A percentile compares a stretch with the other conserved stretches of the same genome.
phyloP scores from a whole-genome alignment of 495 filamentous ascomycete species.

The Daldinia bambusicola region DNA sequence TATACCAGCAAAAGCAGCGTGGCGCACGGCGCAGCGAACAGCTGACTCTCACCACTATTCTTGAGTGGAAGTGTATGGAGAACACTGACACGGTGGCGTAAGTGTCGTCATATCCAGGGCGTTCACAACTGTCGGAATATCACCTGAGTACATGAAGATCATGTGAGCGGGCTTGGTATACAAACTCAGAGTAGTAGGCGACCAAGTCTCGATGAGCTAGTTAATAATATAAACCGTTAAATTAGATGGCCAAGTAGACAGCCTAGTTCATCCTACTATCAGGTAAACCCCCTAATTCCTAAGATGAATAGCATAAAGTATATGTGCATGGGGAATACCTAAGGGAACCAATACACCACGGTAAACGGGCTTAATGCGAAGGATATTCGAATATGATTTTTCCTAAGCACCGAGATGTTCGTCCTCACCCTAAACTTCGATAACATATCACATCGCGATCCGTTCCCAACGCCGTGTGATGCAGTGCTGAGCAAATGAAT shows the following conservation, averaged over 20 bases:
- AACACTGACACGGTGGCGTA: no score
- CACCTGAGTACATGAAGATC: no score
- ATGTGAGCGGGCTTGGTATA: no score
- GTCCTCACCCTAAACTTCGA: not conserved
- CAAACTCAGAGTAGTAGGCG: no score
- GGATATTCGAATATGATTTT: not conserved
- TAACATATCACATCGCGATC: constrained; percentile 5
- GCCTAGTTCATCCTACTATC: not conserved
- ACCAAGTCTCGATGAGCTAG: not conserved
- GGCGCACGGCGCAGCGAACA: not conserved
- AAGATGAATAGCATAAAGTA: not conserved
- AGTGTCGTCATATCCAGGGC: no score
- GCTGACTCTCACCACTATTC: no score
- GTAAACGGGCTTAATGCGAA: not conserved
- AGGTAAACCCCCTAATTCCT: not conserved
- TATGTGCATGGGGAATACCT: not conserved
- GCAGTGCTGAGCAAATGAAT: constrained; percentile 18
- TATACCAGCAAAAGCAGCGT: not conserved
- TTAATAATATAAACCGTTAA: not conserved
- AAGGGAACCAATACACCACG: not conserved
- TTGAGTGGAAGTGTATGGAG: no score
- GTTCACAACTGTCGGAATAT: no score
- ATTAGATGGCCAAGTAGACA: no score
- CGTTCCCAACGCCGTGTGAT: constrained; percentile 30
- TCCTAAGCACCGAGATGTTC: constrained; percentile 5